Conservation (phyloP, 2,329 filamentous ascomycete species). For the Fusarium piperis region DNA sequence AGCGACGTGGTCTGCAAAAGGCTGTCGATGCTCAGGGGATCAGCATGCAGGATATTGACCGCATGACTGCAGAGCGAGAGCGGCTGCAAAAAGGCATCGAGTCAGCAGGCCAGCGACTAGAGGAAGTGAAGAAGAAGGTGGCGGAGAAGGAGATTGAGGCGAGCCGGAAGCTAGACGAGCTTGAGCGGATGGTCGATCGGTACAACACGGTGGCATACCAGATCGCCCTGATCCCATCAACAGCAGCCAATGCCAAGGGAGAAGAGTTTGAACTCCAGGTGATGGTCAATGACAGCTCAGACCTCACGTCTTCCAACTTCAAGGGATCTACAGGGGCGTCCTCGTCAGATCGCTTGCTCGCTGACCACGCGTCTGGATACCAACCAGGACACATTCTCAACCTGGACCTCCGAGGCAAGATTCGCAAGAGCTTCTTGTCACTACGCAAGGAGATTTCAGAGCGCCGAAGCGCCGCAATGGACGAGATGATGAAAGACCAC, state of each 20-base stretch:
- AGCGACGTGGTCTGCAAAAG: constrained; percentile 81
- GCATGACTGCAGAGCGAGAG: constrained; percentile 96
- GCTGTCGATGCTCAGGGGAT: constrained; percentile 93
- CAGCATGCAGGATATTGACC: constrained; percentile 97
- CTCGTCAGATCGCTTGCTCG: constrained; percentile 78
- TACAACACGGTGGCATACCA: constrained; percentile 97
- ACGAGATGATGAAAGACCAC: constrained; percentile 93
- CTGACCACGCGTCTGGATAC: constrained; percentile 85
- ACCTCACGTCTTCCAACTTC: constrained; percentile 75
- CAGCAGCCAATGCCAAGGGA: constrained; percentile 86
- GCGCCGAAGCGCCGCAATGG: constrained; percentile 80
- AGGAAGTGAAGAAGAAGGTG: constrained; percentile 85
- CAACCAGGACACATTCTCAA: constrained; percentile 89
- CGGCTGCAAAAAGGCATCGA: constrained; percentile 91
- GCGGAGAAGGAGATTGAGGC: constrained; percentile 90
- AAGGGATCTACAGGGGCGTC: constrained; percentile 53
- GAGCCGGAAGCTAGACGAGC: constrained; percentile 84
- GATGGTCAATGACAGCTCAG: constrained; percentile 79
- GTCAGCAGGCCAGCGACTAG: constrained; percentile 76
- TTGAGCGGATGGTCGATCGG: constrained; percentile 88
- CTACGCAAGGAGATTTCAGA: constrained; percentile 94
- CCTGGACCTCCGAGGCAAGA: constrained; percentile 83
- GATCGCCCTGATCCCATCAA: constrained; percentile 86
- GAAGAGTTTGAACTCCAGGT: constrained; percentile 86
- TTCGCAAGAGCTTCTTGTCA: constrained; percentile 80